Evolutionary conservation across 805 yeast species (phyloP), one percentile per base, ranked within the genome.

Genomic region (Danielozyma ontarioensis): DNA sequence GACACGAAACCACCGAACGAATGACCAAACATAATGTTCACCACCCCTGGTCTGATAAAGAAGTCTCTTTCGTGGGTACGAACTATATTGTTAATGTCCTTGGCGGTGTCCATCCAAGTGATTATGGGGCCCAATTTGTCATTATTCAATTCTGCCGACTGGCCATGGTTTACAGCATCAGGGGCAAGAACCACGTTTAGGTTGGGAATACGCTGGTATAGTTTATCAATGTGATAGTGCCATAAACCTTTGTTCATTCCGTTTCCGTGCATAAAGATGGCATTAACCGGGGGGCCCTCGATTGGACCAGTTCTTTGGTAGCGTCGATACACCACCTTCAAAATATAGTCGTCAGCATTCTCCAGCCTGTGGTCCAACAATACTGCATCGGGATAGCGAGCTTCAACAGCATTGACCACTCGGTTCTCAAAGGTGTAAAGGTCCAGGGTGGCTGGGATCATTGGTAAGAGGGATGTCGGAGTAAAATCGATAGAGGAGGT

Each of bases 201-300:
- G 7, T 32, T 31, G 16, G 35, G 36, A 25, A 25, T 15, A 5
- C 13, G 13, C 14, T 34, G 25, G 35, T 29, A 44, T 8, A 44
- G 28, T 16, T 34, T 31, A 24, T 34, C 35, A 11, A 42, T 37
- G 29, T 42, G 48, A 25, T 34, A 36, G 17, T 37, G 34, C 46
- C 46, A 44, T 4, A 44, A 13, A 11, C 40, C 46, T 25, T 44
- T 44, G 31, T 37, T 40, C 48, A 44, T 44, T 7, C 48, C 48
- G 13, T 34, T 40, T 4, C 48, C 48, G 31, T 42, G 43, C 10
- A 37, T n/a, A 24, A 44, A 42, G 4, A 44, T 38, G 24, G 42
- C 25, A 27, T 44, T 44, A 14, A 37, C 13, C 3, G 32, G 26
- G 4, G 14, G n/a, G 14, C 15, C 16, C n/a, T 17, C 27, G 2